Evolutionary conservation across 148 eudicot genomes (phyloP), one percentile per base, ranked within the genome.

Genomic region (Rhododendron simsii): DNA sequence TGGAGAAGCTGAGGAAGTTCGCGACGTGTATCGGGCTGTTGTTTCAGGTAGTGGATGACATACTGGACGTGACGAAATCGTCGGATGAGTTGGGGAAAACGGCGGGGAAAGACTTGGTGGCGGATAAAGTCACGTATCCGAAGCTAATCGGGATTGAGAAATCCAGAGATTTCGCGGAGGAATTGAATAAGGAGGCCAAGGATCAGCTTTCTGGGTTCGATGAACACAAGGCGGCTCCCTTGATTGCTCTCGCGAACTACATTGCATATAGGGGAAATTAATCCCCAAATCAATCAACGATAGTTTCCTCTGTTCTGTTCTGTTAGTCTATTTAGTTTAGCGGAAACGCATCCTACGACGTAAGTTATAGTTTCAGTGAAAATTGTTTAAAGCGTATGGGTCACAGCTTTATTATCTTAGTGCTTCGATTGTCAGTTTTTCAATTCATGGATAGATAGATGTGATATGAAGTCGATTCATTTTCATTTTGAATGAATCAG

Each of bases 1-100:
- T 90, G 0, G 89, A 88, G 59, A 90, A 84, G 37, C 13, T 90
- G 78, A 85, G 92, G 47, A 87, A 82, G 61, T 90, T 87, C n/a
- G 90, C 88, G 0, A 59, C 90, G 81, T 87, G 88, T 21, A 89
- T 90, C 23, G 92, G 92, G 63, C 71, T 90, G 82, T 87, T 89
- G 83, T 90, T 89, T 85, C 90, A 90, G 57, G 92, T 90, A 13
- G 92, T 88, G 33, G 92, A 90, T 74, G 92, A 90, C 28, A 88
- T 90, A 57, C 81, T 90, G 3, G 92, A 90, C 28, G 90, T 90
- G 10, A 90, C 92, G 1, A 90, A 88, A 15, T 85, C 92, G 8
- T 90, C 90, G 7, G 45, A 78, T n/a, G 92, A 90, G 21, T 69
- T 90, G 85, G 92, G 92, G 33, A 90, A 90, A 53, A 88, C 90